These are phyloP conservation scores for Trichosanthes cucumerina DNA, from an alignment of 306 rosid species.

Conservation along the genomic window DNA sequence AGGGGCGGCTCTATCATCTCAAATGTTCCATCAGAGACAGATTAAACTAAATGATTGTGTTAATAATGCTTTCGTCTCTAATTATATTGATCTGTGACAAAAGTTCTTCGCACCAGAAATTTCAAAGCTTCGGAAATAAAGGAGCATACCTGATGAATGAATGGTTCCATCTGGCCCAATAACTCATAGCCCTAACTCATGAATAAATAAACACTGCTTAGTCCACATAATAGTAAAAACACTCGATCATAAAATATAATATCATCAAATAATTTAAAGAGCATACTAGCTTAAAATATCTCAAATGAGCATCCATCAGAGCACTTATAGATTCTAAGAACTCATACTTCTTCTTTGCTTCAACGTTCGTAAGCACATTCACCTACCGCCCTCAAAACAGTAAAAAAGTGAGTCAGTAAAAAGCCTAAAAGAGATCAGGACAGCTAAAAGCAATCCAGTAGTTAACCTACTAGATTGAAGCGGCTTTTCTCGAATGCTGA, in stretches of 20 bases:
- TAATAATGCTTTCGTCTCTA: background rate
- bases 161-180: conserved; percentile 88
- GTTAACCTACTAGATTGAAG: conserved; percentile 72
- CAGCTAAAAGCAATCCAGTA: conserved; percentile 16
- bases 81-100: background rate
- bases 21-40: background rate
- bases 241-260: conserved; percentile 15
- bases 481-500: conserved; percentile 94
- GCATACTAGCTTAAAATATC: conserved; percentile 96
- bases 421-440: conserved; percentile 5
- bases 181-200: conserved; percentile 73
- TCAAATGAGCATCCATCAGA: conserved; percentile 93
- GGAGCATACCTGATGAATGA: conserved; percentile 81
- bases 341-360: conserved; percentile 89
- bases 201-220: conserved; percentile 18
- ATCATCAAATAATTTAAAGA: conserved; percentile 14
- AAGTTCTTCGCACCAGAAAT: conserved; percentile 6
- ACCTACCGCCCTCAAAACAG: conserved; percentile 88
- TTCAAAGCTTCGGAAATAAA: background rate
- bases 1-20: background rate
- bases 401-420: conserved; percentile 27
- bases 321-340: conserved; percentile 96
- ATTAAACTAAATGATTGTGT: background rate
- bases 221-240: conserved; percentile 11
- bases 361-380: conserved; percentile 76